Evolutionary conservation across 2,329 filamentous ascomycete species (phyloP).

Genomic region (Davidsoniella neocaledoniae): DNA sequence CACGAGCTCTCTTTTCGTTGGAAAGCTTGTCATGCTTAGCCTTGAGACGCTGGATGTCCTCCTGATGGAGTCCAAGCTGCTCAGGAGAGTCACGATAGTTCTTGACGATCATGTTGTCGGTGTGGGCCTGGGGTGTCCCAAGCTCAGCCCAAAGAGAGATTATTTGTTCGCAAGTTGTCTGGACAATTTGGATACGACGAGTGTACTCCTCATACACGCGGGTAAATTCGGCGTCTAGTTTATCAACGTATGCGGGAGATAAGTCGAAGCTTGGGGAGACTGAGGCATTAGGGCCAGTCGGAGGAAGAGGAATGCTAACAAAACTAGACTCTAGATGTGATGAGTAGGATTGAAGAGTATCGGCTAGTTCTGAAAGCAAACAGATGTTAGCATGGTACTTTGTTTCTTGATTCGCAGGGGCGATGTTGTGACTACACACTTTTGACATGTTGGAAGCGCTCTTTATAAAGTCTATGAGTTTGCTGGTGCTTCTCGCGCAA

Average conservation of each 20-base stretch:
- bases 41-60: slow-evolving; percentile 60
- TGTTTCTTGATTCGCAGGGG: slow-evolving; percentile 11
- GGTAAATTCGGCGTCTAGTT: slow-evolving; percentile 79
- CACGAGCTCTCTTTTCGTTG: slow-evolving; percentile 76
- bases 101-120: slow-evolving; percentile 73
- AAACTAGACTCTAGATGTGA: slow-evolving; percentile 87
- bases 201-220: slow-evolving; percentile 95
- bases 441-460: slow-evolving; percentile 89
- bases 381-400: background rate
- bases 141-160: slow-evolving; percentile 93
- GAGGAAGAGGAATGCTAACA: slow-evolving; percentile 69
- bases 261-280: slow-evolving; percentile 77
- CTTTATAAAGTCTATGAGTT: slow-evolving; percentile 67
- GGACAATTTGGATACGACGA: slow-evolving; percentile 59
- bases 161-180: slow-evolving; percentile 62
- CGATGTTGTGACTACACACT: slow-evolving; percentile 38
- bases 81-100: slow-evolving; percentile 82
- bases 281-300: slow-evolving; percentile 57
- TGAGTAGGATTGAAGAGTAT: slow-evolving; percentile 89
- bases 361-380: slow-evolving; percentile 54
- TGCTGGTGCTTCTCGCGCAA: slow-evolving; percentile 77
- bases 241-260: slow-evolving; percentile 73
- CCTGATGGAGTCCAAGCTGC: slow-evolving; percentile 79
- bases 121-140: slow-evolving; percentile 83
- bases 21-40: slow-evolving; percentile 64